Evolutionary conservation across 2,329 filamentous ascomycete species (phyloP).

Genomic region (Aspergillus pseudoviridinutans): DNA sequence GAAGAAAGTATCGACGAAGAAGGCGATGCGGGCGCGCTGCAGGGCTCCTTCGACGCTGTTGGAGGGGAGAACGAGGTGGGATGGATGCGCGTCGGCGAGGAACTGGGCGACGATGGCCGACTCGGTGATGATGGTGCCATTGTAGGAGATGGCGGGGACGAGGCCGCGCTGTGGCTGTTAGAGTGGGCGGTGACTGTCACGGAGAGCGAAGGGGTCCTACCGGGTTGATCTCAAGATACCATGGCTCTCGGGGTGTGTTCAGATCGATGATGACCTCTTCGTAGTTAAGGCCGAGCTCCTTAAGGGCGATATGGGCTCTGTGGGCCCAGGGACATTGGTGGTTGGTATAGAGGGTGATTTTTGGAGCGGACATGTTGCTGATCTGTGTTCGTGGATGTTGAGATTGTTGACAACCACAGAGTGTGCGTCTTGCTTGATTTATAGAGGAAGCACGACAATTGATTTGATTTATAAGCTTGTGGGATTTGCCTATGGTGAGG

Average conservation of each 20-base stretch:
- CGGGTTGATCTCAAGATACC: slow-evolving; percentile 74
- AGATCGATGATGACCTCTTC: slow-evolving; percentile 73
- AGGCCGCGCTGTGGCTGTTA: slow-evolving; percentile 57
- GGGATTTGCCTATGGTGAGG: background rate
- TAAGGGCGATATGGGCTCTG: slow-evolving; percentile 67
- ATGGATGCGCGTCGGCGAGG: slow-evolving; percentile 65
- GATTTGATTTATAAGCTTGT: background rate
- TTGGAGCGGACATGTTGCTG: slow-evolving; percentile 33
- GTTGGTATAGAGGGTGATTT: slow-evolving; percentile 68
- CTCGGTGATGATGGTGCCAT: slow-evolving; percentile 68
- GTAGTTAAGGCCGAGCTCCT: slow-evolving; percentile 62
- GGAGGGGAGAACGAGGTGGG: slow-evolving; percentile 57
- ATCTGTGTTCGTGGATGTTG: background rate
- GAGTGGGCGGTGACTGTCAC: background rate
- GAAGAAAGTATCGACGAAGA: slow-evolving; percentile 69
- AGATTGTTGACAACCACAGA: background rate
- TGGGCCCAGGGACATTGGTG: slow-evolving; percentile 69
- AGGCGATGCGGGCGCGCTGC: slow-evolving; percentile 61
- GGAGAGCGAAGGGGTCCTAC: slow-evolving; percentile 28
- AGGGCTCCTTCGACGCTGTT: slow-evolving; percentile 55
- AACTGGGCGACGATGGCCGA: slow-evolving; percentile 71
- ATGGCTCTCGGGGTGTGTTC: slow-evolving; percentile 61
- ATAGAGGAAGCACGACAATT: background rate
- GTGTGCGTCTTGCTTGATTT: background rate
- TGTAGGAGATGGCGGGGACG: slow-evolving; percentile 66